These are phyloP conservation scores for Talaromyces adpressus DNA, from an alignment of 495 filamentous ascomycete genomes.

Conservation along the genomic window DNA sequence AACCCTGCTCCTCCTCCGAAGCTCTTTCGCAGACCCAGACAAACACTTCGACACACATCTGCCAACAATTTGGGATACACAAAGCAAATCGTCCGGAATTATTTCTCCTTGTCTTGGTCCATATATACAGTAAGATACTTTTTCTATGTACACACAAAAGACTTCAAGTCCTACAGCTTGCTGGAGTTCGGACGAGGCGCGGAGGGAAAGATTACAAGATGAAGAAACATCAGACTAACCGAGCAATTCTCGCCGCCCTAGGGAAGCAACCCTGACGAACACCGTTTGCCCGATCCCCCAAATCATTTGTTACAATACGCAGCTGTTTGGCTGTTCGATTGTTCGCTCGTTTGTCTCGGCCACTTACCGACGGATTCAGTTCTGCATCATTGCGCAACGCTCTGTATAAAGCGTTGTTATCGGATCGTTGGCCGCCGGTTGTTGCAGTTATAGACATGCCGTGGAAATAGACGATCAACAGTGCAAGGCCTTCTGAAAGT, in stretches of 20 bases:
- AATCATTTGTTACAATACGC: not conserved
- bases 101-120: not conserved
- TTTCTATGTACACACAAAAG: not conserved
- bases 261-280: not conserved
- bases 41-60: not conserved
- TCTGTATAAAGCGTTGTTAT: not conserved
- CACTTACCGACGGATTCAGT: not conserved
- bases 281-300: not conserved
- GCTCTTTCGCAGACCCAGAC: not conserved
- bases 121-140: not conserved
- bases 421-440: not conserved
- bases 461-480: not conserved
- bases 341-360: not conserved
- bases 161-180: not conserved
- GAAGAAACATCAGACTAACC: conserved; percentile 4
- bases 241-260: not conserved
- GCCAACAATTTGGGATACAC: not conserved
- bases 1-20: not conserved
- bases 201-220: not conserved
- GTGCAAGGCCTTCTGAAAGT: not conserved
- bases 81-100: not conserved
- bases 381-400: not conserved
- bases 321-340: not conserved
- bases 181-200: not conserved
- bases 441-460: not conserved